Percentiles rank a stretch among this genome's conserved stretches.
These are phyloP conservation scores for Populus euphratica DNA, from an alignment of 345 rosid genomes.

Conservation along the genomic window DNA sequence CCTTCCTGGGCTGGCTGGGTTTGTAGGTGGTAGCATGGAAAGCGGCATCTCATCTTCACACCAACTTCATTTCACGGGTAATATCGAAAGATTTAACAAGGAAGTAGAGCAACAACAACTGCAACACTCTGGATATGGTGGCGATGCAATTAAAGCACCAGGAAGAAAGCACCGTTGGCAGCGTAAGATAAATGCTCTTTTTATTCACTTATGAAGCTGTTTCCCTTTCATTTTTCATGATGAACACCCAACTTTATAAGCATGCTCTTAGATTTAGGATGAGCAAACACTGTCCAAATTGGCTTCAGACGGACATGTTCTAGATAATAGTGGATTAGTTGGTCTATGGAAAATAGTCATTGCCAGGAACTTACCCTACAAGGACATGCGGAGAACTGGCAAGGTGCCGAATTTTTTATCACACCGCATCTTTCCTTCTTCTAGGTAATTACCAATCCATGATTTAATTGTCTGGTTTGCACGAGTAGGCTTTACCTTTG, in stretches of 20 bases:
- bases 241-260: neutral
- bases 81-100: neutral
- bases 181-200: conserved; percentile 32
- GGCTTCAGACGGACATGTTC: conserved; percentile 68
- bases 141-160: conserved; percentile 13
- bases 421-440: conserved; percentile 92
- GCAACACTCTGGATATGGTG: conserved; percentile 12
- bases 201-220: neutral
- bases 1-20: neutral
- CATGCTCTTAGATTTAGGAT: conserved; percentile 30
- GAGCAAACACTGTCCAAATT: conserved; percentile 70
- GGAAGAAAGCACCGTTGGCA: conserved; percentile 37
- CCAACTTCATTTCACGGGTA: neutral
- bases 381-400: conserved; percentile 81
- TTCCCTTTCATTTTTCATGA: neutral
- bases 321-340: conserved; percentile 64
- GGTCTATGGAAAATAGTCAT: conserved; percentile 86
- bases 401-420: conserved; percentile 89
- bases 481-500: conserved; percentile 9
- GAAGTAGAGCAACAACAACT: conserved; percentile 2
- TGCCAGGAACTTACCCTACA: conserved; percentile 69
- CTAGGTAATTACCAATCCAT: conserved; percentile 49
- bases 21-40: conserved; percentile 31
- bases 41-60: conserved; percentile 9
- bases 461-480: conserved; percentile 22